Conservation (phyloP, 306 rosid species). For the Myrica gale region DNA sequence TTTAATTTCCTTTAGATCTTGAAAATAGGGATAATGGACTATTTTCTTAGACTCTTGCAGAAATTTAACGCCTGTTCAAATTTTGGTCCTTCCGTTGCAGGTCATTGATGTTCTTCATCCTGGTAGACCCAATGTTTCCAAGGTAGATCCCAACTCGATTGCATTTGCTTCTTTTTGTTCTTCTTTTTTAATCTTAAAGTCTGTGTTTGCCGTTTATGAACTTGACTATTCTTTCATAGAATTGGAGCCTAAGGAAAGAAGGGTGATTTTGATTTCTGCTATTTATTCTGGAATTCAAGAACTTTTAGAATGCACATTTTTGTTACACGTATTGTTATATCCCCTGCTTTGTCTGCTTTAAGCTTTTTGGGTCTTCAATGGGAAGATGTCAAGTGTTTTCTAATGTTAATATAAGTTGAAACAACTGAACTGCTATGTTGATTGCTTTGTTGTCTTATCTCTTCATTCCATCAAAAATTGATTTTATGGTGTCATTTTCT, state of each 20-base stretch:
- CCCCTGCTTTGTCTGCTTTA: background rate
- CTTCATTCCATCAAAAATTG: too few species aligned
- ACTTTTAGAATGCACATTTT: background rate
- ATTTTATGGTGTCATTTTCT: background rate
- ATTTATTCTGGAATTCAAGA: background rate
- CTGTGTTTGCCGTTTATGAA: background rate
- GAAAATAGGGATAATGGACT: too few species aligned
- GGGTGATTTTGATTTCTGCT: background rate
- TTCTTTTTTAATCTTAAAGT: background rate
- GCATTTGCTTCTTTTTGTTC: background rate
- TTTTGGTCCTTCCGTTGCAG: conserved; percentile 30
- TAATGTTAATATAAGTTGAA: background rate
- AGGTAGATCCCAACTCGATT: conserved; percentile 39
- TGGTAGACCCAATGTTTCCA: conserved; percentile 87
- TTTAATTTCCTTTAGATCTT: too few species aligned
- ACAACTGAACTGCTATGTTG: background rate
- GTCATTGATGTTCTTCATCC: conserved; percentile 88
- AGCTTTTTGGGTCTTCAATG: background rate
- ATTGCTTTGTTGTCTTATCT: background rate
- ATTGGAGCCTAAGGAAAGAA: too few species aligned
- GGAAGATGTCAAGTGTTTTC: background rate
- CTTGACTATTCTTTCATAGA: background rate
- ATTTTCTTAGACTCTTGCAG: background rate
- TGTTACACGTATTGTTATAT: background rate
- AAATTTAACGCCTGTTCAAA: background rate